Evolutionary conservation across 2,329 filamentous ascomycete species (phyloP).

Genomic region (Piedraia hortae): DNA sequence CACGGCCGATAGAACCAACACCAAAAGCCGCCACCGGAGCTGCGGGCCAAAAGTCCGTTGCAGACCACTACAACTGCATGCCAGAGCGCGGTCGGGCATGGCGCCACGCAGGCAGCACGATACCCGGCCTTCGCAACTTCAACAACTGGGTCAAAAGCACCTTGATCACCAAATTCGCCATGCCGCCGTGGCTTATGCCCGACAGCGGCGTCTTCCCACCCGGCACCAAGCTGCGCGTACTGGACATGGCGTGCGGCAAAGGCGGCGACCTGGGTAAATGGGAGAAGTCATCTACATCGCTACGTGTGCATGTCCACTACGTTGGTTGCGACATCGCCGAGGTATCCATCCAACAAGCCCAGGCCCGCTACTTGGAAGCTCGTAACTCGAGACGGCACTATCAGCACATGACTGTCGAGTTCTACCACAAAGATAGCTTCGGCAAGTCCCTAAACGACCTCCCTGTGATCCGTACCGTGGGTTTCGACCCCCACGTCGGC

Average conservation of each 20-base stretch:
- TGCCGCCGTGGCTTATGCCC: slow-evolving; percentile 17
- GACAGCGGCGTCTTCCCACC: too few species aligned
- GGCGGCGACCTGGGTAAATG: slow-evolving; percentile 88
- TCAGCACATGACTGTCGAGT: slow-evolving; percentile 43
- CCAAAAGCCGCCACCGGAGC: slow-evolving; percentile 16
- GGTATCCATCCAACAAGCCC: slow-evolving; percentile 70
- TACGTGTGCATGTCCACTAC: too few species aligned
- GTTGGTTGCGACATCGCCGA: slow-evolving; percentile 86
- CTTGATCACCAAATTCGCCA: slow-evolving; percentile 82
- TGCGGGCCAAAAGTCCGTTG: slow-evolving; percentile 40
- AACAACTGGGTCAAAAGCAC: slow-evolving; percentile 99
- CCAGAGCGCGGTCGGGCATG: slow-evolving; percentile 83
- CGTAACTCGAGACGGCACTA: slow-evolving; percentile 17
- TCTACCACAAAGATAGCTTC: slow-evolving; percentile 80
- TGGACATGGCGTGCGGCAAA: slow-evolving; percentile 92
- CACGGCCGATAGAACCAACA: slow-evolving; percentile 25
- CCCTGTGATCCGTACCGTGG: slow-evolving; percentile 57
- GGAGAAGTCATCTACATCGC: slow-evolving; percentile 75
- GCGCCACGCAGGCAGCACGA: slow-evolving; percentile 78
- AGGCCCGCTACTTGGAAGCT: slow-evolving; percentile 58
- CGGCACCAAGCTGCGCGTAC: slow-evolving; percentile 58
- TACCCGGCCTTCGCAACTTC: slow-evolving; percentile 79
- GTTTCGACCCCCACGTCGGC: slow-evolving; percentile 47
- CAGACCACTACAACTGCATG: slow-evolving; percentile 86
- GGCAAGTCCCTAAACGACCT: slow-evolving; percentile 59